Evolutionary conservation across 2,329 filamentous ascomycete genomes (phyloP).

Genomic region (Cercospora citrullina): DNA sequence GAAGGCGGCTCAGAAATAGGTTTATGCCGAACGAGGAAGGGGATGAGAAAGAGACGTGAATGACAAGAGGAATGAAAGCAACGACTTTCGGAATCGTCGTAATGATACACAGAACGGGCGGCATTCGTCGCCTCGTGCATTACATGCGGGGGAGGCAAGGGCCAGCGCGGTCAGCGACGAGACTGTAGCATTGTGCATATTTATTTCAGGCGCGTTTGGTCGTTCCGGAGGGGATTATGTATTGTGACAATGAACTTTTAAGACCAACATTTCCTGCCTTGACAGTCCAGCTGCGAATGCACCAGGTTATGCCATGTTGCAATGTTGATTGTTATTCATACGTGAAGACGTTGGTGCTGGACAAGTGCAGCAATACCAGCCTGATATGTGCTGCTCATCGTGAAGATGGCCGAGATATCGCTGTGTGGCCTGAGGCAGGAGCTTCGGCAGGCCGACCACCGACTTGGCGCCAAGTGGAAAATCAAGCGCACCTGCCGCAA

Average conservation of each 20-base stretch:
- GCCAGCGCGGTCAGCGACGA: constrained; percentile 22
- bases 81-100: constrained; percentile 21
- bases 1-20: constrained; percentile 37
- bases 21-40: constrained; percentile 1
- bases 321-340: background rate
- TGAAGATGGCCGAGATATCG: background rate
- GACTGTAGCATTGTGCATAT: constrained; percentile 31
- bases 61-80: constrained; percentile 16
- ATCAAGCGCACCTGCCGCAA: constrained; percentile 12
- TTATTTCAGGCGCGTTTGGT: constrained; percentile 28
- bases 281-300: background rate
- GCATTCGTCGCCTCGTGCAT: constrained; percentile 21
- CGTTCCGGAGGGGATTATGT: constrained; percentile 24
- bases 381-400: background rate
- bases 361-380: background rate
- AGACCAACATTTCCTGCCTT: constrained; percentile 14
- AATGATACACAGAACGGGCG: constrained; percentile 25
- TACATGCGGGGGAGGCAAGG: constrained; percentile 17
- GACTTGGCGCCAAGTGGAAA: constrained; percentile 8
- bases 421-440: background rate
- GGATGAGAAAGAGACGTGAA: constrained; percentile 12
- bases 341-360: background rate
- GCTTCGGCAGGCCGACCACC: background rate
- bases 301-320: background rate
- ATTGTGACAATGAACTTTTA: constrained; percentile 25